These are phyloP conservation scores for Candida odintsovae DNA, from an alignment of 805 yeast species.

Conservation along the genomic window DNA sequence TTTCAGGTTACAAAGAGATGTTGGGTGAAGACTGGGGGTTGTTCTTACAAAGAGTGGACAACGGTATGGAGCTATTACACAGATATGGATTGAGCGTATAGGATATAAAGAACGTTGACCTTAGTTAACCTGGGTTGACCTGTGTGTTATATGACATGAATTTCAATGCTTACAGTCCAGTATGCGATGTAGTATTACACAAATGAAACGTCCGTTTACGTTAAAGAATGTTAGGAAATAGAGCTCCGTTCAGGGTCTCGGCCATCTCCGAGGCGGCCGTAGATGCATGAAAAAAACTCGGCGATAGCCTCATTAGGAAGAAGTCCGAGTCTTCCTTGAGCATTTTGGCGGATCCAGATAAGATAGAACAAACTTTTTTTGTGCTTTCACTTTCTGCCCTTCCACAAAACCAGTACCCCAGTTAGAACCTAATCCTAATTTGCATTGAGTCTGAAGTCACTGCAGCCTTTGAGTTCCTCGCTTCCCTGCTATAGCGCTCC, in stretches of 20 bases:
- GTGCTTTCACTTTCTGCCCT: not conserved
- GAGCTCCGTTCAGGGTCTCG: no score
- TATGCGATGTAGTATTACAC: no score
- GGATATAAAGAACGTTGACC: not conserved
- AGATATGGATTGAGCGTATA: conserved; percentile 10
- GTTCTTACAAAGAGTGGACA: conserved; percentile 15
- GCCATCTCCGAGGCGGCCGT: not conserved
- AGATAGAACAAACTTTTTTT: no score
- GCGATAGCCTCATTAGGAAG: not conserved
- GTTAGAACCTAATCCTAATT: no score
- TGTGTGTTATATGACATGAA: no score
- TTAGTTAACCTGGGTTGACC: no score
- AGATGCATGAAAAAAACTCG: not conserved
- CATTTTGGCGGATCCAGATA: not conserved
- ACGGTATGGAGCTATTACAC: conserved; percentile 15
- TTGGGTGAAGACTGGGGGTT: conserved; percentile 36
- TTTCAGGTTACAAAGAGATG: conserved; percentile 37
- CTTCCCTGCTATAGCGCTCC: not conserved
- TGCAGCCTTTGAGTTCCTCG: not conserved
- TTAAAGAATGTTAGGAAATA: no score
- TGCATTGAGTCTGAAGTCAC: not conserved
- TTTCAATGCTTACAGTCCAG: no score
- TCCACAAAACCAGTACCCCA: not conserved
- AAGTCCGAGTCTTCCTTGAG: not conserved
- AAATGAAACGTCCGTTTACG: no score